These are phyloP conservation scores for Moricandia moricandioides DNA, from an alignment of 345 rosid species.

Conservation along the genomic window DNA sequence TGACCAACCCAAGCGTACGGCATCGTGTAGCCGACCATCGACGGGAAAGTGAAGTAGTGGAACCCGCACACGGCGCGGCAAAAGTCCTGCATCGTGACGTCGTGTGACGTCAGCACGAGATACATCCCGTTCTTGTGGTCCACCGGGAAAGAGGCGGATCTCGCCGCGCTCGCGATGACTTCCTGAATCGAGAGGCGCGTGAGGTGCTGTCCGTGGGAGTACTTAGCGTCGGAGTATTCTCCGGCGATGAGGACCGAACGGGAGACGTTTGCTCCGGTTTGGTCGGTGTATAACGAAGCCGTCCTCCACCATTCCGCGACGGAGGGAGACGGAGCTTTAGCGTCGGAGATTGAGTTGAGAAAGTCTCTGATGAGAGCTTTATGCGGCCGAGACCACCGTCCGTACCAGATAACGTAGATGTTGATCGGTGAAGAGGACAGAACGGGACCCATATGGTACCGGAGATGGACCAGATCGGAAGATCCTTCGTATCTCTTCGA, in stretches of 20 bases:
- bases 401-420: conserved; percentile 92
- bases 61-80: conserved; percentile 97
- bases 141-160: conserved; percentile 68
- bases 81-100: conserved; percentile 80
- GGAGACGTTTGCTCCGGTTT: conserved; percentile 91
- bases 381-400: conserved; percentile 61
- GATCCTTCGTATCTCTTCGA: conserved; percentile 85
- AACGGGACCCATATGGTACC: conserved; percentile 98
- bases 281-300: conserved; percentile 86
- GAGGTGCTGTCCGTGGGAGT: conserved; percentile 60
- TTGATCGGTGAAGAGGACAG: conserved; percentile 83
- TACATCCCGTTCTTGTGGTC: conserved; percentile 88
- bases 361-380: conserved; percentile 74
- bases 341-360: conserved; percentile 66
- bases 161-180: conserved; percentile 66
- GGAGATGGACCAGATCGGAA: conserved; percentile 71
- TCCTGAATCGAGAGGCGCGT: conserved; percentile 82
- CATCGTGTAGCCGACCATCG: conserved; percentile 91
- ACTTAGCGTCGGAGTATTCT: conserved; percentile 55
- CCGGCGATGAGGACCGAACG: conserved; percentile 60
- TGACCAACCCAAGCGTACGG: conserved; percentile 99
- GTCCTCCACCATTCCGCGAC: conserved; percentile 94
- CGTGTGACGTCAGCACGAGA: conserved; percentile 67
- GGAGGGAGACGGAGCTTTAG: conserved; percentile 46
- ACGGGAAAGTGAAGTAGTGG: conserved; percentile 95